Evolutionary conservation across 805 yeast species (phyloP).

Genomic region (Ogataea pignaliae): DNA sequence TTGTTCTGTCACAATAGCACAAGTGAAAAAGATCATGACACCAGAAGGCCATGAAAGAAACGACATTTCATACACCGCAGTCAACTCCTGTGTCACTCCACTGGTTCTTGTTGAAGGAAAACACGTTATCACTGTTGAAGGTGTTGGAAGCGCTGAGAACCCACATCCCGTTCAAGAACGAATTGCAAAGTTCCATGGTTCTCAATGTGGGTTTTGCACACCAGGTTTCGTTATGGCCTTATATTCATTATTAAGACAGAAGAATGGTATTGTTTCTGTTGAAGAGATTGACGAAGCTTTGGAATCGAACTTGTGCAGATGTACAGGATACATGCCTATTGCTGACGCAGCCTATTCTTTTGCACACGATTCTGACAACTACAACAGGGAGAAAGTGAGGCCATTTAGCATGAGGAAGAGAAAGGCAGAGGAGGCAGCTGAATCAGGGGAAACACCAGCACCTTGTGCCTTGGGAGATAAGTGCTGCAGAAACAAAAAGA

Average conservation of each 20-base stretch:
- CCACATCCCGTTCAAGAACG: constrained; percentile 49
- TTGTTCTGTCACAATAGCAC: constrained; percentile 40
- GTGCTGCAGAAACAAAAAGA: constrained; percentile 31
- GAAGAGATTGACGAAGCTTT: constrained; percentile 40
- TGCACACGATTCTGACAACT: constrained; percentile 31
- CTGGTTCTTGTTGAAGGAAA: constrained; percentile 41
- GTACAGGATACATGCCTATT: constrained; percentile 48
- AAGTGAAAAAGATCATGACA: constrained; percentile 21
- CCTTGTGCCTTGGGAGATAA: constrained; percentile 32
- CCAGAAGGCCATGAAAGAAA: constrained; percentile 11
- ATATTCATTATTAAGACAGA: constrained; percentile 37
- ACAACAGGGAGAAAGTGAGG: constrained; percentile 21
- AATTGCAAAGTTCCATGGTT: constrained; percentile 44
- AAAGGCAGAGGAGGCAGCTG: not conserved
- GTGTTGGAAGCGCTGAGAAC: constrained; percentile 35
- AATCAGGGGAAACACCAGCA: constrained; percentile 4
- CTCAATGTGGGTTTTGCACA: constrained; percentile 49
- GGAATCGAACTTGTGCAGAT: constrained; percentile 45
- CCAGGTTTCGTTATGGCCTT: constrained; percentile 48
- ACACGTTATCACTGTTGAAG: constrained; percentile 44
- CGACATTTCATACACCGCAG: constrained; percentile 33
- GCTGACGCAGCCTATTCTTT: constrained; percentile 43
- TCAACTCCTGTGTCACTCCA: constrained; percentile 46
- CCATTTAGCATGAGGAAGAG: constrained; percentile 13
- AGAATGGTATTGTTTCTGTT: constrained; percentile 32